Conservation (phyloP, 768 basidiomycete genomes). For the Leccinum fibrillosum region DNA sequence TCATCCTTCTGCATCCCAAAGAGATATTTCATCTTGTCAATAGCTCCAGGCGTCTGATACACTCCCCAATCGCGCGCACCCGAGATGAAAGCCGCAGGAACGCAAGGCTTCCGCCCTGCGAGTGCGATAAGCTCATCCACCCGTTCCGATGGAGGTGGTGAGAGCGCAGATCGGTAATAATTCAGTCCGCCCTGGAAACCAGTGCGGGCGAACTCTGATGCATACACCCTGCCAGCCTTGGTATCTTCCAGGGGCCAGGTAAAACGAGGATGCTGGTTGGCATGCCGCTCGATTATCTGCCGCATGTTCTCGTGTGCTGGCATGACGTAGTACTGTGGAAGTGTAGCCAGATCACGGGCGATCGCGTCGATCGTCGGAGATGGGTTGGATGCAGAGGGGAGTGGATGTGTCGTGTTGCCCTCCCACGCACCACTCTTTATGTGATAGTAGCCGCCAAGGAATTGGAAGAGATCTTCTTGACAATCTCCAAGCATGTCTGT, state of each 20-base stretch:
- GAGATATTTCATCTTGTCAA: slow-evolving; percentile 39
- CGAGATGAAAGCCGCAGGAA: slow-evolving; percentile 57
- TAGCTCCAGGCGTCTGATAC: slow-evolving; percentile 50
- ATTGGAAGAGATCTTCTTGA: slow-evolving; percentile 19
- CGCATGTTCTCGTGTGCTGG: slow-evolving; percentile 52
- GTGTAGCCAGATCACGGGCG: slow-evolving; percentile 33
- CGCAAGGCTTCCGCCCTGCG: slow-evolving; percentile 41
- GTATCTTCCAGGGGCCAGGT: slow-evolving; percentile 51
- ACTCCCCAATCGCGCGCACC: slow-evolving; percentile 60
- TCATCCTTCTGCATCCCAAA: slow-evolving; percentile 40
- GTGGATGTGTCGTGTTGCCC: slow-evolving; percentile 38
- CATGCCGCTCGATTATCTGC: slow-evolving; percentile 37
- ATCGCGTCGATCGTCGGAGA: slow-evolving; percentile 21
- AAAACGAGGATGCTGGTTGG: slow-evolving; percentile 25
- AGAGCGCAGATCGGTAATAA: slow-evolving; percentile 42
- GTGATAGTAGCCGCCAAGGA: slow-evolving; percentile 35
- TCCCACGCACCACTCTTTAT: slow-evolving; percentile 57
- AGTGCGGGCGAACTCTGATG: slow-evolving; percentile 45
- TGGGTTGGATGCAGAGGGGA: slow-evolving; percentile 29
- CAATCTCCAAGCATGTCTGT: slow-evolving; percentile 35
- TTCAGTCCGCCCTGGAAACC: slow-evolving; percentile 68
- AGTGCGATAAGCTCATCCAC: slow-evolving; percentile 44
- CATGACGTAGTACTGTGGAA: slow-evolving; percentile 67
- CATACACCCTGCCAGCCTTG: slow-evolving; percentile 41
- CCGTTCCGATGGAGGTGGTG: slow-evolving; percentile 32